phyloP scores from a whole-genome alignment of 2,329 filamentous ascomycete species.

The Helotiales sp. region DNA sequence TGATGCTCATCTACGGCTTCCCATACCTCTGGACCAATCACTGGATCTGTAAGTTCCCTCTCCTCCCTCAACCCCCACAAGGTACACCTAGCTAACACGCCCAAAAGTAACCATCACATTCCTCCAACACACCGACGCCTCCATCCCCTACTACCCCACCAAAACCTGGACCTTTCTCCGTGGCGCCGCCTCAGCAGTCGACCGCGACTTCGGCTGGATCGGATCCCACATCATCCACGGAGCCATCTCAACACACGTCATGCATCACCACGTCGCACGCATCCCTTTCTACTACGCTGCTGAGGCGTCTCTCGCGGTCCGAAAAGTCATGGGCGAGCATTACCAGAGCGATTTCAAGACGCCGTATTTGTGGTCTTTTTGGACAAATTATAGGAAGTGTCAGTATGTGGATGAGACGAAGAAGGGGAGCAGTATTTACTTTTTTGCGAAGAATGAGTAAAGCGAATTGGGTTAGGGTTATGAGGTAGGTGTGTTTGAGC shows the following conservation, averaged over 20 bases:
- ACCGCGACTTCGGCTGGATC: constrained; percentile 67
- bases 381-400: constrained; percentile 39
- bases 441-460: constrained; percentile 31
- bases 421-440: constrained; percentile 32
- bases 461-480: not conserved
- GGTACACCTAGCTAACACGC: constrained; percentile 32
- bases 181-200: constrained; percentile 64
- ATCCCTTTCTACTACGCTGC: constrained; percentile 65
- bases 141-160: constrained; percentile 63
- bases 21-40: constrained; percentile 74
- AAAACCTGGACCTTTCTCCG: constrained; percentile 64
- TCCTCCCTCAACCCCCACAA: not conserved
- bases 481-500: too few relatives aligned
- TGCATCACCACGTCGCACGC: constrained; percentile 64
- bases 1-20: constrained; percentile 65
- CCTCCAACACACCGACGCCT: constrained; percentile 69
- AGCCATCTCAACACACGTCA: constrained; percentile 66
- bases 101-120: constrained; percentile 72
- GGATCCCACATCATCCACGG: constrained; percentile 66
- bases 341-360: constrained; percentile 51
- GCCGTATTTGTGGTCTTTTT: constrained; percentile 39
- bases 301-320: constrained; percentile 59
- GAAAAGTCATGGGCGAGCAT: constrained; percentile 56
- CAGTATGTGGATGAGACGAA: constrained; percentile 40
- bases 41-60: constrained; percentile 61